Conservation (phyloP, 1,284 basidiomycete genomes). For the Trichosporon sp. region DNA sequence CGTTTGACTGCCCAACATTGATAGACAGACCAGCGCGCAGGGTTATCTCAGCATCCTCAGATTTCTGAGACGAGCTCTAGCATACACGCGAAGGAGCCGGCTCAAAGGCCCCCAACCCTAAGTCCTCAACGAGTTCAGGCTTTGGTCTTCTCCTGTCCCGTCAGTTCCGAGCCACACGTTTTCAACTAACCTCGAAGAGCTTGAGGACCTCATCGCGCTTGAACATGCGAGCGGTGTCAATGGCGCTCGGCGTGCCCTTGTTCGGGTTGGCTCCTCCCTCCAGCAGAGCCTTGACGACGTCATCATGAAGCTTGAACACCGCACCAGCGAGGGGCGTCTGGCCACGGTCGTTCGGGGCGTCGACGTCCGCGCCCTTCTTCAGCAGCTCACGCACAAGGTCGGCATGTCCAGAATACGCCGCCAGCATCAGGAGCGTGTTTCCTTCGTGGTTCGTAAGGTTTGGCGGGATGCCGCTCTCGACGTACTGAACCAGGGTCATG, state of each 20-base stretch:
- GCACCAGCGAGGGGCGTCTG: conserved; percentile 79
- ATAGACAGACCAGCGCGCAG: neutral
- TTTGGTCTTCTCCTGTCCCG: neutral
- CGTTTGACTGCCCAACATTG: neutral
- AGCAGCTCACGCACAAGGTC: conserved; percentile 59
- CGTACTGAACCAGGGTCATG: conserved; percentile 56
- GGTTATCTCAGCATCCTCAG: neutral
- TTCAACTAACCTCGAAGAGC: conserved; percentile 7
- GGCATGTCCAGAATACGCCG: conserved; percentile 69
- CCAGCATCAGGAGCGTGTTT: conserved; percentile 76
- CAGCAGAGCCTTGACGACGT: conserved; percentile 60
- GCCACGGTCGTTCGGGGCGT: conserved; percentile 67
- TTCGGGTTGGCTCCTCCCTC: conserved; percentile 65
- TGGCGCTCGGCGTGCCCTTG: conserved; percentile 65
- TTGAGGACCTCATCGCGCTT: conserved; percentile 16
- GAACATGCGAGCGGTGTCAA: conserved; percentile 56
- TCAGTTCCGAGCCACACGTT: neutral
- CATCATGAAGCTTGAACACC: conserved; percentile 67
- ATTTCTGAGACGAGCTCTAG: neutral
- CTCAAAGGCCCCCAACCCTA: no score
- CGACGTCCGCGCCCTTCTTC: conserved; percentile 60
- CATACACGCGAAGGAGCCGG: no score
- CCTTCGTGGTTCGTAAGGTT: conserved; percentile 75
- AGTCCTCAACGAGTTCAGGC: neutral
- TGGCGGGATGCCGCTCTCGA: conserved; percentile 67